Evolutionary conservation across 2,329 filamentous ascomycete species (phyloP).

Genomic region (Penicillium sp.): DNA sequence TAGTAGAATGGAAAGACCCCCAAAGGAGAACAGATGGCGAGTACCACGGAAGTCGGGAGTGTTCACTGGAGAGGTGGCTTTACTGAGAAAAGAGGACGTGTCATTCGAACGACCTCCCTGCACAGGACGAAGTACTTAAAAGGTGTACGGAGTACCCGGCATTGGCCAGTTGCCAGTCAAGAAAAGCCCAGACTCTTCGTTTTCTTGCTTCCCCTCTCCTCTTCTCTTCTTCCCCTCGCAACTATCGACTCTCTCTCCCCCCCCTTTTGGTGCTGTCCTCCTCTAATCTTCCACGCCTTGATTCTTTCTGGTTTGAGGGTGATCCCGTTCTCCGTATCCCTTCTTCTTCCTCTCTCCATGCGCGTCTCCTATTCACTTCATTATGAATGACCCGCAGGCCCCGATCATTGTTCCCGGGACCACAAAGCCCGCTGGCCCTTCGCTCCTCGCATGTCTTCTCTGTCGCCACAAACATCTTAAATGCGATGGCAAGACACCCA

Average conservation of each 20-base stretch:
- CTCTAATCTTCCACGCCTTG: background rate
- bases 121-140: too few relatives aligned
- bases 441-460: slow-evolving; percentile 50
- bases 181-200: background rate
- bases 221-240: background rate
- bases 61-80: too few relatives aligned
- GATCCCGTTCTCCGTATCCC: background rate
- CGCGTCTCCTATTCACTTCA: background rate
- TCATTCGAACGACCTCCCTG: too few relatives aligned
- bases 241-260: background rate
- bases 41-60: too few relatives aligned
- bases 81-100: too few relatives aligned
- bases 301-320: background rate
- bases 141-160: too few relatives aligned
- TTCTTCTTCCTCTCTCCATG: slow-evolving; percentile 6
- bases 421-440: slow-evolving; percentile 36
- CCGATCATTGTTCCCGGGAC: slow-evolving; percentile 15
- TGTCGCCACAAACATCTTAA: slow-evolving; percentile 69
- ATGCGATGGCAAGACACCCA: slow-evolving; percentile 68
- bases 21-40: too few relatives aligned
- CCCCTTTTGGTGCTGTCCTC: background rate
- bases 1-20: background rate
- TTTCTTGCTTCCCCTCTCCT: background rate
- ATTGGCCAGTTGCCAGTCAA: too few relatives aligned
- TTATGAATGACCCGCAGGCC: slow-evolving; percentile 33